Base-by-base conservation (phyloP, 441 rosid species). In the Corymbia citriodora region DNA sequence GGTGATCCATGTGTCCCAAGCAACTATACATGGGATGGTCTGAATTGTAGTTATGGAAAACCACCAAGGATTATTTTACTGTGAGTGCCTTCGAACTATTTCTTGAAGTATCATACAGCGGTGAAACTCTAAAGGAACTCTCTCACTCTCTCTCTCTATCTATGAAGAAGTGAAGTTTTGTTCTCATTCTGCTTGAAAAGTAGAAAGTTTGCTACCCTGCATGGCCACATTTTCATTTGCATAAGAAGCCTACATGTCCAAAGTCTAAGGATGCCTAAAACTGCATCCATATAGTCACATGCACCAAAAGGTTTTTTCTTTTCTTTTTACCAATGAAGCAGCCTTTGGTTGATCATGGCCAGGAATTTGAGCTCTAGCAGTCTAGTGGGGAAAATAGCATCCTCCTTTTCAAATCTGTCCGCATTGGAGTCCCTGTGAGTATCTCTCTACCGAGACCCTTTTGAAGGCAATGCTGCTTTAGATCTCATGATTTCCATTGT, bases 1-100 rank as follows among this genome's bases (percentile, higher is more conserved):
- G 97, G 98, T 52, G 98, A 96, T 93, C 98, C 98, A 29, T 96
- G 98, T 83, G 88, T 88, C 9, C 97, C 98, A 48, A 72, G 31
- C 40, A 88, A 89, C 15, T 92, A 87, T 79, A 87, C 95, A 57
- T 96, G 98, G 98, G 94, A 94, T 89, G 96, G 97, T 88, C 45
- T 96, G 21, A 90, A 90, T 88, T 96, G 97, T 93, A 94, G 91
- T 86, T 87, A 90, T 65, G 70, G 0, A 63, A 63, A 63, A 54
- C 55, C 17, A 16, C 55, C 55, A 17, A 54, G 55, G 21, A 54
- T 54, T 54, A 54, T 54, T 1, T 54, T 8, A 54, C 55, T 54
- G 21, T 54, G 21, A 54, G 55, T 54, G 3, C 55, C 55, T 54
- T 16, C 6, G 9, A 54, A 0, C 55, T 54, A 54, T 54, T 17